Conservation (phyloP, 352 stramenopile species). For the Phytophthora constricta region DNA sequence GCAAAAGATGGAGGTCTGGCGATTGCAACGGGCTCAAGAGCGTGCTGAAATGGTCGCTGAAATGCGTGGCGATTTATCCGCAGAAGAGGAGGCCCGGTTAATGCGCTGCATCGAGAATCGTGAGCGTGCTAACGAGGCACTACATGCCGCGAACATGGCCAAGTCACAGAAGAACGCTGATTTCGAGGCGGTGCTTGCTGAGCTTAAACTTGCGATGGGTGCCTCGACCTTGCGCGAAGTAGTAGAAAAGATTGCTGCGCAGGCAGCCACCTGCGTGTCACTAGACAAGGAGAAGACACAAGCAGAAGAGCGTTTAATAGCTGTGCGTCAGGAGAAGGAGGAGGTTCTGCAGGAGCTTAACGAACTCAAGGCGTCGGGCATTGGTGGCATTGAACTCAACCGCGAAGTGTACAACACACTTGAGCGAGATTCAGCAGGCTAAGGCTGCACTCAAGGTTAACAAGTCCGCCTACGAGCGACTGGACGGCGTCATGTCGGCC, state of each 20-base stretch:
- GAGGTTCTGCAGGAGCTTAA: constrained; percentile 64
- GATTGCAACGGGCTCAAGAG: constrained; percentile 73
- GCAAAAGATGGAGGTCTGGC: constrained; percentile 84
- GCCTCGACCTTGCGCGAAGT: constrained; percentile 60
- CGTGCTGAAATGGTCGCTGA: constrained; percentile 80
- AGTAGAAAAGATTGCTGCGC: constrained; percentile 74
- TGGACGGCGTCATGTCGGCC: constrained; percentile 77
- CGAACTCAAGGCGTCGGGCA: constrained; percentile 82
- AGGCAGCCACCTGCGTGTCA: constrained; percentile 59
- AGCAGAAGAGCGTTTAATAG: constrained; percentile 59
- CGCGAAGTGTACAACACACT: constrained; percentile 84
- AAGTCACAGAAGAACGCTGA: constrained; percentile 77
- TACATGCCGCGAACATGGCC: constrained; percentile 68
- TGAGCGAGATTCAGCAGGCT: constrained; percentile 77
- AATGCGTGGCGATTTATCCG: constrained; percentile 73
- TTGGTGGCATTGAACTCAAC: constrained; percentile 79
- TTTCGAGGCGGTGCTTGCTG: constrained; percentile 65
- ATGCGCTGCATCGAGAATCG: constrained; percentile 69
- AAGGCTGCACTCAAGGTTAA: constrained; percentile 80
- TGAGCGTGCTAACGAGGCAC: constrained; percentile 65
- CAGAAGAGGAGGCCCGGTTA: constrained; percentile 64
- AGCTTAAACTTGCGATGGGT: constrained; percentile 75
- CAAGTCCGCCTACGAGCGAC: constrained; percentile 74
- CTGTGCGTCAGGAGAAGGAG: constrained; percentile 71
- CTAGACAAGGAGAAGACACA: constrained; percentile 81